phyloP scores from a whole-genome alignment of 345 rosid species.

The Camelina laxa region DNA sequence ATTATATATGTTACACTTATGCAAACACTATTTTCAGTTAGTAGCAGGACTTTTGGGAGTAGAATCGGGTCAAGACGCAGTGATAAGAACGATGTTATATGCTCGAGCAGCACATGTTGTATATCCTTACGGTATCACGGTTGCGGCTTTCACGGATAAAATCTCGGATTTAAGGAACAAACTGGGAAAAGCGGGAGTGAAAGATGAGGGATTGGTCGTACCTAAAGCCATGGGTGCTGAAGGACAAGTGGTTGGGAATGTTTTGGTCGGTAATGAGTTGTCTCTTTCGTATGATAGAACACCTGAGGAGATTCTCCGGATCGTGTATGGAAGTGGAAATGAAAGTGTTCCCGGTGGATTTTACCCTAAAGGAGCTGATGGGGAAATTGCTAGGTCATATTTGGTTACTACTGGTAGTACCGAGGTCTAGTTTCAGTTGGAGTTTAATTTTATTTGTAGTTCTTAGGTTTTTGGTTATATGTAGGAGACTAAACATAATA shows the following conservation, averaged over 20 bases:
- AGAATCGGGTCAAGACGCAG: slow-evolving; percentile 88
- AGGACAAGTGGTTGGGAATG: slow-evolving; percentile 55
- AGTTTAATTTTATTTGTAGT: slow-evolving; percentile 19
- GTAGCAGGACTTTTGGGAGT: slow-evolving; percentile 83
- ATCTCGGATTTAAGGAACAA: slow-evolving; percentile 40
- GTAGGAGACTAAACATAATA: slow-evolving; percentile 12
- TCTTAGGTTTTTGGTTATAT: slow-evolving; percentile 26
- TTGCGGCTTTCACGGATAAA: slow-evolving; percentile 41
- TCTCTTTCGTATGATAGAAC: slow-evolving; percentile 60
- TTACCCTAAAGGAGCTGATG: slow-evolving; percentile 68
- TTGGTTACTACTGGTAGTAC: slow-evolving; percentile 27
- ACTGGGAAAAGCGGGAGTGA: slow-evolving; percentile 42
- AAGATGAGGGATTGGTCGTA: slow-evolving; percentile 70
- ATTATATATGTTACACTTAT: slow-evolving; percentile 5
- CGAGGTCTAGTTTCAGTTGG: slow-evolving; percentile 21
- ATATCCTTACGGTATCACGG: slow-evolving; percentile 41
- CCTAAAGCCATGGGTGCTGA: slow-evolving; percentile 51
- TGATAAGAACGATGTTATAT: slow-evolving; percentile 64
- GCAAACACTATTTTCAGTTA: slow-evolving; percentile 49
- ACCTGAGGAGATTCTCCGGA: slow-evolving; percentile 64
- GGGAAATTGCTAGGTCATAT: slow-evolving; percentile 59
- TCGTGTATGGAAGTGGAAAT: slow-evolving; percentile 69
- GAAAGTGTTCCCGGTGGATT: slow-evolving; percentile 68
- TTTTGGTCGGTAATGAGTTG: slow-evolving; percentile 58
- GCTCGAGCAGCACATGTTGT: slow-evolving; percentile 45